Evolutionary conservation across 495 filamentous ascomycete species (phyloP).

Genomic region (Lasiosphaeria hispida): DNA sequence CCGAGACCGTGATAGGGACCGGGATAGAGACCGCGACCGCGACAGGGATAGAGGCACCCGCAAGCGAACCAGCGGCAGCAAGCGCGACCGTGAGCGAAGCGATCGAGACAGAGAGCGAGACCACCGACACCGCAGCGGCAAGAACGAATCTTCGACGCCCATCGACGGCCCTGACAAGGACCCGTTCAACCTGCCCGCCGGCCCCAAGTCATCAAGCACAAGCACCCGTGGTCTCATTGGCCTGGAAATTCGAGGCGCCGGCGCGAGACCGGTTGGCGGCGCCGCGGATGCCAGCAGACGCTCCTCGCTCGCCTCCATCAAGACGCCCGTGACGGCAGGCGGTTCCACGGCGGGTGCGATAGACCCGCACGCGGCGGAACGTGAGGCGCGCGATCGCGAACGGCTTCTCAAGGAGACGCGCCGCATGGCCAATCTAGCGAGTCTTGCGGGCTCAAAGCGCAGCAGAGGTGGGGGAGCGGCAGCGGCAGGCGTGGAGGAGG

Average conservation of each 20-base stretch:
- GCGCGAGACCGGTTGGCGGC: constrained; percentile 21
- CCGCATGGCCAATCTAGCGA: constrained; percentile 58
- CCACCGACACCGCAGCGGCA: constrained; percentile 50
- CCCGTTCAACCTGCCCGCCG: constrained; percentile 39
- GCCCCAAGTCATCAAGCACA: constrained; percentile 31
- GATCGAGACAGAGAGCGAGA: constrained; percentile 47
- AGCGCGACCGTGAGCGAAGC: constrained; percentile 38
- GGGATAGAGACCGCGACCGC: constrained; percentile 37
- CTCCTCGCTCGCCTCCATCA: constrained; percentile 38
- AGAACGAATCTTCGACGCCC: constrained; percentile 22
- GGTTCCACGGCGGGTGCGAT: constrained; percentile 33
- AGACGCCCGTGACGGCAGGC: constrained; percentile 2
- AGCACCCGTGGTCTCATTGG: constrained; percentile 32
- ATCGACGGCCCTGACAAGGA: constrained; percentile 5
- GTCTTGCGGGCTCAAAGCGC: constrained; percentile 40
- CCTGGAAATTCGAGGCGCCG: constrained; percentile 37
- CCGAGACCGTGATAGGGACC: constrained; percentile 46
- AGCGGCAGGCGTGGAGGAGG: constrained; percentile 9
- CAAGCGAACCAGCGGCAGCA: too few species aligned
- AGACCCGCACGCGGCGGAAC: constrained; percentile 73
- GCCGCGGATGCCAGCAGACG: constrained; percentile 32
- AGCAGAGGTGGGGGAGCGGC: constrained; percentile 8
- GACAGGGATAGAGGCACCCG: constrained; percentile 43
- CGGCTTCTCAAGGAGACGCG: constrained; percentile 75
- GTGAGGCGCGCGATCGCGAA: constrained; percentile 73